phyloP scores from a whole-genome alignment of 352 stramenopile species.

The Globisporangium cylindrosporum region DNA sequence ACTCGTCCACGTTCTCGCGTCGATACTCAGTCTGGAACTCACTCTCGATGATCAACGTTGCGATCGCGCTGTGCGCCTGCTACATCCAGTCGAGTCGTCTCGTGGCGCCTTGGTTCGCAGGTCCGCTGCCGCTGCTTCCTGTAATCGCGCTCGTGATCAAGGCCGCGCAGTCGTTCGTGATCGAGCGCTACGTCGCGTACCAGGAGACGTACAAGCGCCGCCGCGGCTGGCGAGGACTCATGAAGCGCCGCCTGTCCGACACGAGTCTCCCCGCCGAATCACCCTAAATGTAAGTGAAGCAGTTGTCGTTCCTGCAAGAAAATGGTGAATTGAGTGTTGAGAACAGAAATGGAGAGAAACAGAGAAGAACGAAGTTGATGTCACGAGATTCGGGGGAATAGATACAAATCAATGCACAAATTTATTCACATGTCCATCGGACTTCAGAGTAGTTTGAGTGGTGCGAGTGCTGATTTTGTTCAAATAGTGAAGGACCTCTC shows the following conservation, averaged over 20 bases:
- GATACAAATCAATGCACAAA: background rate
- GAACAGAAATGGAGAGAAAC: background rate
- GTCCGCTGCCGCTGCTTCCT: constrained; percentile 64
- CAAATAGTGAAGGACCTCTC: too few relatives aligned
- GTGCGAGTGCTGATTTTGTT: too few relatives aligned
- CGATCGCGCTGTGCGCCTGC: constrained; percentile 62
- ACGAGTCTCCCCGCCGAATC: constrained; percentile 68
- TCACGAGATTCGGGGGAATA: background rate
- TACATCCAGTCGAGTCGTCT: constrained; percentile 62
- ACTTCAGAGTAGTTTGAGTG: too few relatives aligned
- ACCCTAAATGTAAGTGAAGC: constrained; percentile 21
- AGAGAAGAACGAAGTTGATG: background rate
- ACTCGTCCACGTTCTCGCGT: constrained; percentile 64
- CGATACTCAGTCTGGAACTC: constrained; percentile 79
- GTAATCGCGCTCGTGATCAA: constrained; percentile 66
- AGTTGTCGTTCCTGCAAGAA: background rate
- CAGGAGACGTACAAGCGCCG: constrained; percentile 72
- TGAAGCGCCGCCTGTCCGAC: constrained; percentile 80
- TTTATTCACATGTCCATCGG: background rate
- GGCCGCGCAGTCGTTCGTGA: constrained; percentile 56
- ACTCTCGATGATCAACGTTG: constrained; percentile 75
- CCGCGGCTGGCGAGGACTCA: constrained; percentile 75
- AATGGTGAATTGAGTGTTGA: background rate
- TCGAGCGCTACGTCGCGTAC: constrained; percentile 78
- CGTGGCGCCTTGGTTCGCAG: constrained; percentile 79